Conservation (phyloP, 2,329 filamentous ascomycete genomes). For the Blastomyces emzantsi region DNA sequence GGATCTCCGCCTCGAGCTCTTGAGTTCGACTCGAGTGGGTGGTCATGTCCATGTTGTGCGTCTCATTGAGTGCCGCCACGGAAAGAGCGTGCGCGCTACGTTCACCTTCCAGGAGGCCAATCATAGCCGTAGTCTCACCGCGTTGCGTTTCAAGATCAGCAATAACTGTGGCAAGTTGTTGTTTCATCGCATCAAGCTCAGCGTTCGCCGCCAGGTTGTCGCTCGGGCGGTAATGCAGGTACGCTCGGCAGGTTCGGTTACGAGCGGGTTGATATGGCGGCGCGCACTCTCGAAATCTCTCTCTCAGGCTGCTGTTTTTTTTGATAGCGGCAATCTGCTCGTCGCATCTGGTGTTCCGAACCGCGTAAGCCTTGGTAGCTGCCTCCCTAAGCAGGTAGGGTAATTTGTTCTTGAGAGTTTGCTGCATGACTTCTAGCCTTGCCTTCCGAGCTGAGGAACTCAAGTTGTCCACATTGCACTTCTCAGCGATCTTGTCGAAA, state of each 20-base stretch:
- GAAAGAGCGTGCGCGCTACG: neutral
- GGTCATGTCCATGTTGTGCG: constrained; percentile 2
- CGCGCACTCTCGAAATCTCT: constrained; percentile 4
- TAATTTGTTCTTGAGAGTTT: neutral
- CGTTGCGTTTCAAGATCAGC: neutral
- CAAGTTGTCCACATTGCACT: neutral
- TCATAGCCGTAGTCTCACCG: neutral
- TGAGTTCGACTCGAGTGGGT: neutral
- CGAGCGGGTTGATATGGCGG: constrained; percentile 1
- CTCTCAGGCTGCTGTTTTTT: neutral
- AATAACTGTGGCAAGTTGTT: neutral
- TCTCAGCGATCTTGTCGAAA: constrained; percentile 4
- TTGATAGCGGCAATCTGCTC: constrained; percentile 1
- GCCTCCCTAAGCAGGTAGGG: constrained; percentile 3
- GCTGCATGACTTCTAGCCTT: constrained; percentile 1
- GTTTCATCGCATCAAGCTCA: constrained; percentile 7
- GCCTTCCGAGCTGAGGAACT: neutral
- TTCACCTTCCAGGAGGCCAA: neutral
- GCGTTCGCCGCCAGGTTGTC: neutral
- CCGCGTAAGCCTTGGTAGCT: neutral
- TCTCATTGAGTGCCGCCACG: neutral
- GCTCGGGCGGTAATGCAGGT: neutral
- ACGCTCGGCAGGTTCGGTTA: neutral
- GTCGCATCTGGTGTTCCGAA: neutral
- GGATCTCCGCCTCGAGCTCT: constrained; percentile 4